Base-by-base conservation (phyloP, 2,329 filamentous ascomycete species). In the Fonsecaea monophora region DNA sequence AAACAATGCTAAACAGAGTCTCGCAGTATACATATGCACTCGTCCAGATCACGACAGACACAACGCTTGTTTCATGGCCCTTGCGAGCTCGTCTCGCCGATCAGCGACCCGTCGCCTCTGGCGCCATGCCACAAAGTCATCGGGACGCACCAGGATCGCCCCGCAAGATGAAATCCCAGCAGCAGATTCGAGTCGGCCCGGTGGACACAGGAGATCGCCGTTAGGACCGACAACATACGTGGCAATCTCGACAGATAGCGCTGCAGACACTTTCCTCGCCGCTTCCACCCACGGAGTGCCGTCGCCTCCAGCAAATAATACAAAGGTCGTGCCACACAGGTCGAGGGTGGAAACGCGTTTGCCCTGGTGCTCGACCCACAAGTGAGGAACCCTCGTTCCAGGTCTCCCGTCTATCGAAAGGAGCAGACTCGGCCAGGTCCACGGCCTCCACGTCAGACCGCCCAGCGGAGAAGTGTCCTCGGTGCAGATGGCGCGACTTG, bases 381-480 rank as follows among this genome's bases (percentile, higher is more conserved):
- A 45, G 71, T 79, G 77, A 9, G 77, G 75, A 8, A 73, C 69
- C 59, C 76, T 72, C 4, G 71, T 76, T 12, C 77, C 77, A 18
- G 77, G 75, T 53, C 68, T 61, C 38, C 76, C 59, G 68, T 72
- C 32, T 60, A 78, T 10, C 32, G 45, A 64, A 66, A 78, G 15
- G 65, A 70, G 18, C 42, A 72, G 35, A 60, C 60, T 74, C 50
- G 42, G 72, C 68, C 72, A 69, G 65, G 62, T 77, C 75, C 72
- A 78, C 60, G 66, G 74, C 70, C 66, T 71, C 42, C 15, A 35
- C 34, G 34, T 71, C 70, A 77, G 61, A 38, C 77, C 70, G 54
- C 68, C n/a, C 53, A 73, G 58, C 10, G 69, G 69, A 21, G 60
- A 59, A 6, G 55, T 70, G 45, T 70, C 57, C 37, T 70, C 68